These are phyloP conservation scores for Mycogone perniciosa DNA, from an alignment of 2,329 filamentous ascomycete species.

Conservation along the genomic window DNA sequence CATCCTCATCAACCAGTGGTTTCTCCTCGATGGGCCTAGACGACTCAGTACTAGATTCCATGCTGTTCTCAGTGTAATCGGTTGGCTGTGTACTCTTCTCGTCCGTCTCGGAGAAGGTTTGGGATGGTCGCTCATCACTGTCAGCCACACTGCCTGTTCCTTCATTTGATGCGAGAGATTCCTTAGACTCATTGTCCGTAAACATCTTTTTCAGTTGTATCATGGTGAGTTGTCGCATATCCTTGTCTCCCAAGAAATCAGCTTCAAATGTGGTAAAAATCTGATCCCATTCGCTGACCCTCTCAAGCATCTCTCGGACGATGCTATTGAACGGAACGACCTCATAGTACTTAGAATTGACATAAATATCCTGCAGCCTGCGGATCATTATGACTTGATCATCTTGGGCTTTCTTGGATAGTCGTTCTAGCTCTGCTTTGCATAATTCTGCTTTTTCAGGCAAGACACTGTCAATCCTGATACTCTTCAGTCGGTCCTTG, in stretches of 20 bases:
- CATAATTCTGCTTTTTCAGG: constrained; percentile 82
- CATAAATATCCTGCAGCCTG: constrained; percentile 83
- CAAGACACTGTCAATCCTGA: constrained; percentile 84
- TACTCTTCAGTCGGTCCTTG: constrained; percentile 73
- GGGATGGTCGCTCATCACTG: constrained; percentile 40
- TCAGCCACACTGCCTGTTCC: constrained; percentile 52
- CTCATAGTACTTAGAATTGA: constrained; percentile 92
- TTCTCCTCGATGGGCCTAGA: constrained; percentile 20
- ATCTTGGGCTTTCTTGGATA: constrained; percentile 74
- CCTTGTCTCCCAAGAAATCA: constrained; percentile 93
- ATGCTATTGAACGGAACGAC: constrained; percentile 88
- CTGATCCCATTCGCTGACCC: constrained; percentile 87
- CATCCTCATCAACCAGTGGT: constrained; percentile 21
- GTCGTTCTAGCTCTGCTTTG: constrained; percentile 69
- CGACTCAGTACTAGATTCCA: constrained; percentile 27
- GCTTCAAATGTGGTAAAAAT: constrained; percentile 86
- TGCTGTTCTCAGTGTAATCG: constrained; percentile 30
- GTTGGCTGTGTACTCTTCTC: constrained; percentile 42
- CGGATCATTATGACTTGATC: constrained; percentile 69
- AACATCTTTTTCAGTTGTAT: constrained; percentile 94
- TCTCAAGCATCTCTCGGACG: constrained; percentile 85
- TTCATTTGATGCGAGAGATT: constrained; percentile 65
- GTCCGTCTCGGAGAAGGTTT: constrained; percentile 40
- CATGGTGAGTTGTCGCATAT: constrained; percentile 85
- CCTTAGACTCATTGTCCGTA: constrained; percentile 78